Base-by-base conservation (phyloP, 2,329 filamentous ascomycete species). In the Emydomyces testavorans region DNA sequence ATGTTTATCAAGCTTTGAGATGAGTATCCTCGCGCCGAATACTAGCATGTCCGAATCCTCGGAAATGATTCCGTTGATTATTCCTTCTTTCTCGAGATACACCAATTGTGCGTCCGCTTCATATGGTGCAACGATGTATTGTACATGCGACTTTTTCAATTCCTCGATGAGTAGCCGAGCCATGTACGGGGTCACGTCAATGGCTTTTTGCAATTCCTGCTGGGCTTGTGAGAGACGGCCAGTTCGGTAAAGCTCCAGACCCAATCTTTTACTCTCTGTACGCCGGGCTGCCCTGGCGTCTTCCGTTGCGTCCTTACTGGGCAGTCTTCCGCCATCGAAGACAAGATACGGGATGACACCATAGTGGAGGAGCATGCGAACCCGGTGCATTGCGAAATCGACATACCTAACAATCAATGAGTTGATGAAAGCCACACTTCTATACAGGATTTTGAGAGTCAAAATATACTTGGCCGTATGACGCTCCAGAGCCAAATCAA, bases 31-130 rank as follows among this genome's bases (percentile, higher is more conserved):
- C 20, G 89, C 89, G 13, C 92, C 92, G 57, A 98, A 98, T 0
- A 98, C 92, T 28, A 98, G 71, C 49, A 98, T 72, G 68, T 98
- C 92, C 0, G 92, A 98, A 64, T 98, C 92, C 62, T 98, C 92
- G 0, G 92, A 95, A 29, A 98, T 70, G 53, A 98, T 94, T 21
- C 87, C 93, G 56, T 82, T 72, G 57, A 95, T 83, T 43, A 89
- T 71, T 1, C 90, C 90, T 50, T 86, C 78, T 42, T 81, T 80
- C 66, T 98, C 92, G 31, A 98, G 75, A 61, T 96, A 98, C 21
- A 88, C 89, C 57, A 98, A 75, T 65, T 98, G 90, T n/a, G 90
- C 83, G 65, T 98, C 92, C 39, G 92, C 92, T 71, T 98, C 92
- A 66, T 95, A 98, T 0, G 92, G 92, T 0, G 92, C 92, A 15